A percentile compares a stretch with the other conserved stretches of the same genome.
phyloP scores from a whole-genome alignment of 192 early-diverging fungal genomes.

The Gamsiella multidivaricata region DNA sequence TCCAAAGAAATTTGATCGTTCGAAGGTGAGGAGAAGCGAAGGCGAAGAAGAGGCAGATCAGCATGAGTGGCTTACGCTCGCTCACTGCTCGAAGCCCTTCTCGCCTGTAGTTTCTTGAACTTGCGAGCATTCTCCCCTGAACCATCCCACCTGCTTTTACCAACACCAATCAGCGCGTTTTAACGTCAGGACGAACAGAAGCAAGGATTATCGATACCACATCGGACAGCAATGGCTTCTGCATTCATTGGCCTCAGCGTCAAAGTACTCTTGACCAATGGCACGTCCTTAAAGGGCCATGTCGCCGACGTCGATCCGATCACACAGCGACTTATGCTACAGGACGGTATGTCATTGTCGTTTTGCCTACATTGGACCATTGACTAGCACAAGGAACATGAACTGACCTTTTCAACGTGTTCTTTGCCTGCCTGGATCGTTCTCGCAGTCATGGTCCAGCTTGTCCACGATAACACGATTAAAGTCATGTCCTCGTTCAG shows the following conservation, averaged over 20 bases:
- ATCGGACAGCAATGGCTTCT: slow-evolving; percentile 59
- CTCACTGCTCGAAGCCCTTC: too few species aligned
- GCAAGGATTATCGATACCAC: neutral
- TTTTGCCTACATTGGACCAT: neutral
- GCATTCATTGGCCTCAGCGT: slow-evolving; percentile 68
- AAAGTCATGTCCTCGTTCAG: slow-evolving; percentile 57
- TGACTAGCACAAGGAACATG: too few species aligned
- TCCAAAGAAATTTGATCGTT: neutral
- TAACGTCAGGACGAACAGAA: too few species aligned
- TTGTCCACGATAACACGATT: slow-evolving; percentile 44
- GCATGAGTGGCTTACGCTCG: neutral
- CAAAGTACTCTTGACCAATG: slow-evolving; percentile 61
- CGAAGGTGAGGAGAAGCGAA: slow-evolving; percentile 7
- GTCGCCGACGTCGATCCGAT: slow-evolving; percentile 69
- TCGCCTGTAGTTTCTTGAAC: too few species aligned
- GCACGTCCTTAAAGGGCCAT: slow-evolving; percentile 64
- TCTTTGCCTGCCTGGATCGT: neutral
- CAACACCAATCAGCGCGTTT: neutral
- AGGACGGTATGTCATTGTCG: slow-evolving; percentile 60
- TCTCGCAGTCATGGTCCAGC: slow-evolving; percentile 40
- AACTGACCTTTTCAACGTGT: slow-evolving; percentile 10
- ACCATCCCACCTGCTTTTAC: too few species aligned
- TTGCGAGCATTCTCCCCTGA: too few species aligned
- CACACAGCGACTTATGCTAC: slow-evolving; percentile 71
- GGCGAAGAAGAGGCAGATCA: neutral